Evolutionary conservation across 768 basidiomycete species (phyloP).

Genomic region (Cubamyces lactineus): DNA sequence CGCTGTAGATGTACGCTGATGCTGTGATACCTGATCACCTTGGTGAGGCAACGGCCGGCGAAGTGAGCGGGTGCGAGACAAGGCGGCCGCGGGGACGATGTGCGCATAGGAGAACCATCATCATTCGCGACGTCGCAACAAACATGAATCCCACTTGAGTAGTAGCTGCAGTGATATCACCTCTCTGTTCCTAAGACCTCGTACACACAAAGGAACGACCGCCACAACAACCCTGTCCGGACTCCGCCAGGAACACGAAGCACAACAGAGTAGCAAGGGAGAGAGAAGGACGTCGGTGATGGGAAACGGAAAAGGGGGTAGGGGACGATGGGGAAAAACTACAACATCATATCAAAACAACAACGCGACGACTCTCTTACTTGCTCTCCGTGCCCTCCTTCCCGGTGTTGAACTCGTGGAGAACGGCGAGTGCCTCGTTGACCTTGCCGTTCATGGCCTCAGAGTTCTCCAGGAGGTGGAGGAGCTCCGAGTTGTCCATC

Average conservation of each 20-base stretch:
- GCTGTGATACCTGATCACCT: too few relatives aligned
- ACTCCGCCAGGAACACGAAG: constrained; percentile 8
- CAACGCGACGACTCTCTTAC: constrained; percentile 26
- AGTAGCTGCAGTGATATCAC: constrained; percentile 30
- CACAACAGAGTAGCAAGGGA: constrained; percentile 33
- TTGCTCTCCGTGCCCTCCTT: constrained; percentile 39
- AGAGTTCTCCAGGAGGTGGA: constrained; percentile 81
- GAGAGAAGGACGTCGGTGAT: constrained; percentile 21
- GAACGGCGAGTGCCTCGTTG: constrained; percentile 85
- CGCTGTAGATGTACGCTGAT: too few relatives aligned
- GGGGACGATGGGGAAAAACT: constrained; percentile 19
- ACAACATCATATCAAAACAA: constrained; percentile 31
- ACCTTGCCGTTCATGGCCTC: constrained; percentile 91
- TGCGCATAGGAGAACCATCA: constrained; percentile 12
- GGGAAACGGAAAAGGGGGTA: constrained; percentile 5
- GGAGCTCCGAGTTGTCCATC: constrained; percentile 95
- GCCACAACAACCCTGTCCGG: constrained; percentile 33
- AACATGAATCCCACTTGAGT: constrained; percentile 19
- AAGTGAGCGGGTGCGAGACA: too few relatives aligned
- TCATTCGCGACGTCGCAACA: constrained; percentile 21
- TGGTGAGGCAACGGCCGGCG: too few relatives aligned
- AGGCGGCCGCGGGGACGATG: too few relatives aligned
- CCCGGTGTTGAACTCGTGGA: constrained; percentile 70
- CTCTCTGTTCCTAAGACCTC: constrained; percentile 37
- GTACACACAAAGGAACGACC: constrained; percentile 37